Base-by-base conservation (phyloP, 352 stramenopile species). In the Pythium sp. region DNA sequence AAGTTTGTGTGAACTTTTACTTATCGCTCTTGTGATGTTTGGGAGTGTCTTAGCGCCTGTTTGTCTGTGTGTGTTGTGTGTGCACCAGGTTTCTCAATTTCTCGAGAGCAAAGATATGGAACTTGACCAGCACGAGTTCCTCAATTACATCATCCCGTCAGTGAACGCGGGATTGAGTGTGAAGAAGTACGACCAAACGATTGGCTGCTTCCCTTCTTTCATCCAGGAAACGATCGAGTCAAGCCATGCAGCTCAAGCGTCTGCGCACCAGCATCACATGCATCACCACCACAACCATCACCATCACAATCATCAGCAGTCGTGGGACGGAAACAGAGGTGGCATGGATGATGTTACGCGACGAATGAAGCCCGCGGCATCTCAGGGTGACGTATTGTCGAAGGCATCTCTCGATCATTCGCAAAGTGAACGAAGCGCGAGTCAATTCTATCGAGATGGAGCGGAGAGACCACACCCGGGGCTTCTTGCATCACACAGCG, bases 61-160 rank as follows among this genome's bases (percentile, higher is more conserved):
- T 60, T 8, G 15, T 53, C 24, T 47, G 2, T 47, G 12, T n/a
- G 20, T 57, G 8, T 54, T 22, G 24, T 5, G 22, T 43, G 41
- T 41, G 26, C 26, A 20, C 12, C 61, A 86, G 77, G 80, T 94
- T 5, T 86, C 86, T 9, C 86, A 94, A 63, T 92, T 94, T 22
- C 66, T 94, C 65, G 84, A 94, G 68, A 86, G 82, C 47, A 92
- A 91, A 60, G 86, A 94, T 64, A 90, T 94, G 81, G 81, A 92
- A 47, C 68, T 91, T n/a, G 86, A 94, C 54, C 82, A 93, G 72
- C 80, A 82, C 53, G 86, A 94, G 67, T 92, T 94, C 54, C 67
- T 94, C 20, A 79, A 82, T 61, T 94, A 92, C 69, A 91, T 94
- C 56, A 90, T 94, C 34, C 86, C 86, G 22, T 90, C 86, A 0